These are phyloP conservation scores for Hypoxylon sp. DNA, from an alignment of 2,329 filamentous ascomycete species.

Conservation along the genomic window DNA sequence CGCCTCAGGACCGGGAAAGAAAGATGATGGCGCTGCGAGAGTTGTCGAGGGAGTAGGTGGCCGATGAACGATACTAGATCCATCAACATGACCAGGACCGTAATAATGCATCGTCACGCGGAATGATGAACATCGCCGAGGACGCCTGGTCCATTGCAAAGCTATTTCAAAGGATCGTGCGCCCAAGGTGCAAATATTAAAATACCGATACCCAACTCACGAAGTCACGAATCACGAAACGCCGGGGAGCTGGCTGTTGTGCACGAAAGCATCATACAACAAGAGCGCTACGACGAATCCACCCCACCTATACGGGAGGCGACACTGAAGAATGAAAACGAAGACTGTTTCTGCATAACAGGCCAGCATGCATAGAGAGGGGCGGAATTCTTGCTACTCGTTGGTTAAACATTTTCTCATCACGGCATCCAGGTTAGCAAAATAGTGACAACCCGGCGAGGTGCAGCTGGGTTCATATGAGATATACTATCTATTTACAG, in stretches of 20 bases:
- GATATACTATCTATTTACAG: conserved; percentile 34
- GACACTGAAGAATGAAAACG: conserved; percentile 27
- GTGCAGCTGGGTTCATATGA: conserved; percentile 25
- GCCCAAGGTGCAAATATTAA: conserved; percentile 22
- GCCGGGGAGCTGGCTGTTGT: conserved; percentile 30
- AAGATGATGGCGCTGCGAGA: conserved; percentile 50
- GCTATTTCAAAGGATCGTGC: conserved; percentile 13
- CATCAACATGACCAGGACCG: conserved; percentile 11
- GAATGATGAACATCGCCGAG: conserved; percentile 21
- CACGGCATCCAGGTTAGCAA: conserved; percentile 42
- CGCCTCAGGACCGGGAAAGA: conserved; percentile 50
- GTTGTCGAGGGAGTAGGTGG: conserved; percentile 52
- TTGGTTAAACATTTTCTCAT: conserved; percentile 36
- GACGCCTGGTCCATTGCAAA: conserved; percentile 1
- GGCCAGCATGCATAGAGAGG: conserved; percentile 34
- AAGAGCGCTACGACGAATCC: conserved; percentile 30
- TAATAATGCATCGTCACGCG: conserved; percentile 20
- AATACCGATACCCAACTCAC: conserved; percentile 31
- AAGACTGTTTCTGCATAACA: conserved; percentile 42
- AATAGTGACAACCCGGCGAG: conserved; percentile 37
- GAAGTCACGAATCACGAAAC: conserved; percentile 45
- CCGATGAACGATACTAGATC: conserved; percentile 44
- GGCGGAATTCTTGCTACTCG: conserved; percentile 26
- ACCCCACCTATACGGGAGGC: conserved; percentile 13
- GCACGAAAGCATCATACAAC: conserved; percentile 28